Evolutionary conservation across 352 stramenopile species (phyloP).

Genomic region (Pythium guiyangense): DNA sequence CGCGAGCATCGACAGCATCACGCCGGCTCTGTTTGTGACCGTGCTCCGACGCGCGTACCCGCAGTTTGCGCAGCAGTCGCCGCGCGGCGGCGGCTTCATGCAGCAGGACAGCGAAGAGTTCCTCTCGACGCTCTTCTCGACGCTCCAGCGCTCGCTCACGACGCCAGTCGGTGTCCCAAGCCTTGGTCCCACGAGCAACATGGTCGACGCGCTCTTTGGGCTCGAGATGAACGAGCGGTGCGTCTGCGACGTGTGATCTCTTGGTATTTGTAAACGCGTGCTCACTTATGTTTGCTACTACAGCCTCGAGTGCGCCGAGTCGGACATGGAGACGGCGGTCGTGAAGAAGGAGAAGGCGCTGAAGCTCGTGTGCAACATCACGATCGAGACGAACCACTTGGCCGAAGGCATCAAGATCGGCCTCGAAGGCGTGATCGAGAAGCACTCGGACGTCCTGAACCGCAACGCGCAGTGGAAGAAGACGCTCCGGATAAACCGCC

Average conservation of each 20-base stretch:
- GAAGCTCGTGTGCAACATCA: constrained; percentile 99
- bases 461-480: constrained; percentile 96
- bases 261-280: constrained; percentile 22
- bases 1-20: constrained; percentile 64
- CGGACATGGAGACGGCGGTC: constrained; percentile 75
- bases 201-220: constrained; percentile 96
- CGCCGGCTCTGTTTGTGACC: constrained; percentile 70
- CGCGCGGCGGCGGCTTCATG: constrained; percentile 91
- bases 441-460: constrained; percentile 93
- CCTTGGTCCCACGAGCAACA: constrained; percentile 77
- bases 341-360: constrained; percentile 90
- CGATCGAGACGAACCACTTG: constrained; percentile 95
- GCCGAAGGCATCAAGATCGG: constrained; percentile 95
- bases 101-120: constrained; percentile 95
- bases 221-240: constrained; percentile 93
- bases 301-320: constrained; percentile 84
- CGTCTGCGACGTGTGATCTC: background rate
- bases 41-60: constrained; percentile 93
- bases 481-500: constrained; percentile 91
- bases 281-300: background rate
- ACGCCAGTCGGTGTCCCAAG: constrained; percentile 41
- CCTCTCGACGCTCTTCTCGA: constrained; percentile 68
- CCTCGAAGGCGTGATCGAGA: constrained; percentile 96
- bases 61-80: constrained; percentile 95
- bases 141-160: constrained; percentile 65